Percentiles rank a stretch among this genome's conserved stretches.
phyloP scores from a whole-genome alignment of 768 basidiomycete genomes.

The Mycena olivaceomarginata region DNA sequence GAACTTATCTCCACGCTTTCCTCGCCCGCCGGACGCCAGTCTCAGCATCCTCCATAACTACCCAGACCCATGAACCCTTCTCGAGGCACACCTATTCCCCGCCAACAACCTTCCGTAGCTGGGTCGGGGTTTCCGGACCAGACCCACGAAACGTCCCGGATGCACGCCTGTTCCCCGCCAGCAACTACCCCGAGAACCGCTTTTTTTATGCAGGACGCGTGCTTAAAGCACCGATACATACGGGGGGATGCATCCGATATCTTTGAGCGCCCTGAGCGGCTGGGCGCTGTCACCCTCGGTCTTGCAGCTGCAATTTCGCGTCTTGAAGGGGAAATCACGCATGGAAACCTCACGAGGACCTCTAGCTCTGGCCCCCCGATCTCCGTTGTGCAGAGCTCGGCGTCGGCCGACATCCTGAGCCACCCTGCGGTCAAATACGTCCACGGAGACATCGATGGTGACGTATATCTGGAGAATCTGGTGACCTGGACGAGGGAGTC shows the following conservation, averaged over 20 bases:
- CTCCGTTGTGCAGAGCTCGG: constrained; percentile 70
- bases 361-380: constrained; percentile 54
- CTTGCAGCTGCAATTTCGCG: constrained; percentile 87
- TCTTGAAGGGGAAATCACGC: constrained; percentile 74
- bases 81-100: no score
- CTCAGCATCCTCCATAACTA: no score
- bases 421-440: constrained; percentile 83
- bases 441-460: constrained; percentile 81
- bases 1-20: no score
- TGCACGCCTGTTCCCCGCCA: no score
- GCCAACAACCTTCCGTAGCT: no score
- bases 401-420: constrained; percentile 72
- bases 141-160: no score
- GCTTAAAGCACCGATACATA: constrained; percentile 85
- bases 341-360: constrained; percentile 53
- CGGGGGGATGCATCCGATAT: constrained; percentile 85
- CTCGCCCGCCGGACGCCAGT: no score
- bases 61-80: no score
- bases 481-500: constrained; percentile 75
- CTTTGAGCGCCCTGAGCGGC: constrained; percentile 92
- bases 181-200: no score
- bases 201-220: constrained; percentile 81
- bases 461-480: constrained; percentile 81
- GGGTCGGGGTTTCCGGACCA: no score
- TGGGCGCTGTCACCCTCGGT: constrained; percentile 90